These are phyloP conservation scores for Lophium mytilinum DNA, from an alignment of 495 filamentous ascomycete species.

Conservation along the genomic window DNA sequence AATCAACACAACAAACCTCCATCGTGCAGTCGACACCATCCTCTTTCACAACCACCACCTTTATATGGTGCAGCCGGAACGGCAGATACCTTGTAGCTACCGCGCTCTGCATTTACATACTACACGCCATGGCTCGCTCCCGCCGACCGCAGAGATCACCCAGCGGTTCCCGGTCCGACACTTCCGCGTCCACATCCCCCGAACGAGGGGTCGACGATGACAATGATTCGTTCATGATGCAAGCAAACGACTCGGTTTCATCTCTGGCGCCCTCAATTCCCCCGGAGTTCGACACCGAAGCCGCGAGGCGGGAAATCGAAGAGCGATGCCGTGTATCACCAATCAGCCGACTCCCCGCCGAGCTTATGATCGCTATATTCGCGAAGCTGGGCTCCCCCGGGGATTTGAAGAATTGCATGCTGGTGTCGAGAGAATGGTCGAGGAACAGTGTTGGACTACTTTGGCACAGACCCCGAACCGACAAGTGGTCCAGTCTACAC, in stretches of 20 bases:
- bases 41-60: background rate
- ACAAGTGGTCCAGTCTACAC: conserved; percentile 69
- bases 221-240: conserved; percentile 80
- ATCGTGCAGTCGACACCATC: background rate
- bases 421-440: conserved; percentile 88
- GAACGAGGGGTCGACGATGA: conserved; percentile 61
- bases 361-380: conserved; percentile 90
- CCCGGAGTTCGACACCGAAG: conserved; percentile 37
- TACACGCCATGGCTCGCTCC: conserved; percentile 22
- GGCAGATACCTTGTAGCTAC: background rate
- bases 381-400: conserved; percentile 61
- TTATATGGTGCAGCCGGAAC: background rate
- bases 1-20: too few species aligned
- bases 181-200: conserved; percentile 75
- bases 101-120: background rate
- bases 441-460: conserved; percentile 85
- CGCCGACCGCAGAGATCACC: conserved; percentile 23
- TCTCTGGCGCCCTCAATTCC: conserved; percentile 54
- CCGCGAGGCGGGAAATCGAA: conserved; percentile 64
- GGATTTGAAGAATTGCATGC: conserved; percentile 81
- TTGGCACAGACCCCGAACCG: conserved; percentile 90
- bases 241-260: conserved; percentile 81
- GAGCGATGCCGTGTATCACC: conserved; percentile 56
- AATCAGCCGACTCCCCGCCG: conserved; percentile 77
- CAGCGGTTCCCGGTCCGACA: conserved; percentile 30